phyloP scores from a whole-genome alignment of 768 basidiomycete genomes.

The Harrya chromipes region DNA sequence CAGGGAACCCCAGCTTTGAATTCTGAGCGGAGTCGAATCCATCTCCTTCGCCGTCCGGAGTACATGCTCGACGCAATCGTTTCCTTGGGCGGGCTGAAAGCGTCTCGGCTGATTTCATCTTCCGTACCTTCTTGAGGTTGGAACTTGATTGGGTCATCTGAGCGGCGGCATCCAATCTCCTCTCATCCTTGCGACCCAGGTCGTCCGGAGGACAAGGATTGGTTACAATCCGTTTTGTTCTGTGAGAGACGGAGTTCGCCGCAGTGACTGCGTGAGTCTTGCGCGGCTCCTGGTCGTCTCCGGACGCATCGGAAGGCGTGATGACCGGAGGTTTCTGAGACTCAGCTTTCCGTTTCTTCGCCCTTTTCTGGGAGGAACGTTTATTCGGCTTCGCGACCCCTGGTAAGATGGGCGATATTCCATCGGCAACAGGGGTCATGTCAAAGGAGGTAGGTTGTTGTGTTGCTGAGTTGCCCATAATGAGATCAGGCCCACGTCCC shows the following conservation, averaged over 20 bases:
- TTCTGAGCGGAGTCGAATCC: background rate
- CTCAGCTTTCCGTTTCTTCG: constrained; percentile 22
- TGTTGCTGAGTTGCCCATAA: too few relatives aligned
- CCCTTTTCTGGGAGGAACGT: background rate
- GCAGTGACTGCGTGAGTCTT: background rate
- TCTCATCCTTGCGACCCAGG: background rate
- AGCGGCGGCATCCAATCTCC: background rate
- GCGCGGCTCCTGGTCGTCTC: constrained; percentile 15
- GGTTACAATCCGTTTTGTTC: constrained; percentile 11
- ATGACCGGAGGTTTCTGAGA: constrained; percentile 19
- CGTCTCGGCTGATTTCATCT: background rate
- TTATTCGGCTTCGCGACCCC: background rate
- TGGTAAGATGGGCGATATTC: background rate
- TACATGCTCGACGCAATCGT: constrained; percentile 10
- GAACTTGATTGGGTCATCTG: background rate
- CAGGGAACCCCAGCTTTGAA: background rate
- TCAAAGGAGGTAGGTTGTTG: background rate
- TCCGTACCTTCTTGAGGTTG: background rate
- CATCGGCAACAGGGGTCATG: background rate
- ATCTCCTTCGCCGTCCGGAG: background rate
- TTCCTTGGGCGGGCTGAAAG: constrained; percentile 7
- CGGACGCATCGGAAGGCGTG: constrained; percentile 21
- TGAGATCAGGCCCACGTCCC: background rate
- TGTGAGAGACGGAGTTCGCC: constrained; percentile 3
- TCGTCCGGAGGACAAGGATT: background rate